Base-by-base conservation (phyloP, 225 moss, liverwort and hornwort genomes). In the Antitrichia curtipendula region DNA sequence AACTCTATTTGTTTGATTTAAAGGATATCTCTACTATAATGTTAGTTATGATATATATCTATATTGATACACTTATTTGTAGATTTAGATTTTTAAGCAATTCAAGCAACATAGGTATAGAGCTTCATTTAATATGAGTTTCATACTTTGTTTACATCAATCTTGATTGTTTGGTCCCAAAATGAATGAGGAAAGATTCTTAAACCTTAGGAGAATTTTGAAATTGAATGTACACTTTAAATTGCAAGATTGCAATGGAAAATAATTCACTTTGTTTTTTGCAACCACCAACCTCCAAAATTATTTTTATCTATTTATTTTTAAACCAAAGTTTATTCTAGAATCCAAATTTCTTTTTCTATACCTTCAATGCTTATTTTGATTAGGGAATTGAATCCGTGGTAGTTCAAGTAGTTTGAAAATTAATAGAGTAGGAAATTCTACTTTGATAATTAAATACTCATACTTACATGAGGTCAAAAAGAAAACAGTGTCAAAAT, bases 321-420 rank as follows among this genome's bases (percentile, higher is more conserved):
- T n/a, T n/a, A n/a, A n/a, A n/a, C n/a, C n/a, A n/a, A n/a, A n/a
- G n/a, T n/a, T n/a, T n/a, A n/a, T n/a, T n/a, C n/a, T n/a, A n/a
- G n/a, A n/a, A n/a, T n/a, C n/a, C n/a, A 29, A 45, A 10, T 10
- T 45, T 40, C 4, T 17, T 70, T 73, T 18, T 47, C 11, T 29
- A 29, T 45, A 29, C 17, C 29, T 73, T 47, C 29, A 29, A 6
- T 73, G 11, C 2, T 25, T 47, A 18, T 31, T 45, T 73, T 73
- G 10, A 45, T 3, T 17, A 28, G 28, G 17, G 3, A 45, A 28
- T 45, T 72, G 29, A 47, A 17, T 47, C 0, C 0, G 0, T 43
- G 1, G 9, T 43, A 72, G 3, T 28, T 45, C 28, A 71, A 28
- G 38, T 24, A 40, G 4, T 69, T 40, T 24, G 16, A 72, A 1